Base-by-base conservation (phyloP, 192 early-diverging fungal species). In the Chytriomyces sp. region DNA sequence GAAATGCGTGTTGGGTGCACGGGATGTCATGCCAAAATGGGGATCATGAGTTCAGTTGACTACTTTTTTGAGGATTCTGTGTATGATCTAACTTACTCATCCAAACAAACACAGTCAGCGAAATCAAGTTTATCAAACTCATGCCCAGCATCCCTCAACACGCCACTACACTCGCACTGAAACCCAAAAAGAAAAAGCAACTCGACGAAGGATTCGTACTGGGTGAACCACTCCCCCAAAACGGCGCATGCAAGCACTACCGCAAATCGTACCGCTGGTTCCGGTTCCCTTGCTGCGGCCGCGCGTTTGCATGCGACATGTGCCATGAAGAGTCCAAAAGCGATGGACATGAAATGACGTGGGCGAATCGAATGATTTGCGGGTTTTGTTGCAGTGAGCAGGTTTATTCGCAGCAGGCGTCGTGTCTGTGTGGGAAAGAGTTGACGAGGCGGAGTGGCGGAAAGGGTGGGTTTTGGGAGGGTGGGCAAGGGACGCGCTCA, bases 271-370 rank as follows among this genome's bases (percentile, higher is more conserved):
- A 90, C 50, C 86, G 96, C 24, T 97, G 94, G 94, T 93, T 97
- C 82, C 88, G 96, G 20, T 97, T 97, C 79, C 91, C 94, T 0
- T 97, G 96, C 86, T 97, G 96, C 76, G 88, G 87, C 66, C 93
- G 90, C 78, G 81, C 93, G 11, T 94, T 89, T 75, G 87, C 94
- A 0, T 97, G 96, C 71, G 94, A 94, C 80, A 65, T 85, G 2
- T 97, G 96, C 79, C 96, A 97, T 63, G 93, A 95, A 65, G 87
- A 89, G 3, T 82, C 85, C 45, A 79, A 71, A 49, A n/a, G 49
- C 50, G 91, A 94, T 66, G 88, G 84, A 47, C 95, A 96, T 72
- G 84, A 85, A 60, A 82, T 86, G 60, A 86, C 87, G 69, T 88
- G 85, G 80, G 95, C 94, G 0, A 93, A 86, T 63, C 79, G 90